Base-by-base conservation (phyloP, 148 eudicot genomes). In the Rhododendron ferrugineum region DNA sequence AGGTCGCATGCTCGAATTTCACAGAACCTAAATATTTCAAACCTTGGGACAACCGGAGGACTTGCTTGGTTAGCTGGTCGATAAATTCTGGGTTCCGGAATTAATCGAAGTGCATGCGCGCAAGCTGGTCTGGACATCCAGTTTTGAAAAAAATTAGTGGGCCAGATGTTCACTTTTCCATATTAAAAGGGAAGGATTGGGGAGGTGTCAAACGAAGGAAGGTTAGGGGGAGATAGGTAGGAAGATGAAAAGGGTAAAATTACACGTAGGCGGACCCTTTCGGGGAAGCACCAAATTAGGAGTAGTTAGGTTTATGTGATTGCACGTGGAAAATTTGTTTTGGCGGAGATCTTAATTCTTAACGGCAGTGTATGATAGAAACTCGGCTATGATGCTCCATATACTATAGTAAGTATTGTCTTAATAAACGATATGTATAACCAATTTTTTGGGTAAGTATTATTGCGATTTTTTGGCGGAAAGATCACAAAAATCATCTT, bases 221-320 rank as follows among this genome's bases (percentile, higher is more conserved):
- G 70, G 70, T 62, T 62, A n/a, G 70, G 70, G 30, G 70, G 22
- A 54, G 60, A 54, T 7, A 98, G 95, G 91, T 96, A 93, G 6
- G 98, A 96, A 13, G 95, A 96, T 40, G 44, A 40, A 40, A 40
- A 5, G 44, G 44, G 40, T 3, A 37, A 37, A 37, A 37, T 37
- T 37, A 37, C 40, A 37, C 40, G 40, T 37, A 3, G 40, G 40
- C 36, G 94, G 95, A 75, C 94, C 93, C 86, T 96, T 3, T 94
- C 96, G 6, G 91, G 81, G 79, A 93, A 96, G 98, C 98, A 96
- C 42, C 46, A 74, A 74, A 74, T 1, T 70, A 40, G 34, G 30
- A 23, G 11, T 30, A 5, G 77, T 73, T 73, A 34, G 77, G 77
- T 73, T 74, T 16, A 36, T 74, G 70, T 68, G 34, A 20, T 40